Conservation (phyloP, 306 rosid species). For the Oemleria cerasiformis region DNA sequence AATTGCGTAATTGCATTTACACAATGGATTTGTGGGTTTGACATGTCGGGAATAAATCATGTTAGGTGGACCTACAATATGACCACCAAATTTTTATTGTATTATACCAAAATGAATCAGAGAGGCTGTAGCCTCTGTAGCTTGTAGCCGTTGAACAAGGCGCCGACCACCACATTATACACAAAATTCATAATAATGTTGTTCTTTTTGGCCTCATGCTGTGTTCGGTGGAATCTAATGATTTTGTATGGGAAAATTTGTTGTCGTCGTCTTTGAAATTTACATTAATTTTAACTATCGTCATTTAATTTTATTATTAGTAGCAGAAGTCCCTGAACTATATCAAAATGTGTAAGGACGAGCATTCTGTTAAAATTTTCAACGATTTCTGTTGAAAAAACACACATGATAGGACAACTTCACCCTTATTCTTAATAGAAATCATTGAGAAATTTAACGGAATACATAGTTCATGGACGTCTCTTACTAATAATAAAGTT, state of each 20-base stretch:
- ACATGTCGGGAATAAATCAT: constrained; percentile 39
- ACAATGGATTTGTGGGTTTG: constrained; percentile 4
- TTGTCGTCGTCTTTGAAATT: too few relatives aligned
- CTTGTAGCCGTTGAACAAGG: constrained; percentile 5
- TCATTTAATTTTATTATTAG: too few relatives aligned
- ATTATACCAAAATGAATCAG: constrained; percentile 3
- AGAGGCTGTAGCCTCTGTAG: not conserved
- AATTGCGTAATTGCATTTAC: not conserved
- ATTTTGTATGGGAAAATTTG: not conserved
- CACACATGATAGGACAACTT: too few relatives aligned
- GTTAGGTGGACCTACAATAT: constrained; percentile 24
- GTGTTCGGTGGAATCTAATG: constrained; percentile 24
- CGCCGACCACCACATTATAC: constrained; percentile 5
- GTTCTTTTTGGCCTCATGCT: constrained; percentile 6
- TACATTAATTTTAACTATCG: too few relatives aligned
- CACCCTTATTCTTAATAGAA: too few relatives aligned
- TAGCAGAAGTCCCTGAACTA: too few relatives aligned
- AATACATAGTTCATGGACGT: too few relatives aligned
- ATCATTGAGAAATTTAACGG: too few relatives aligned
- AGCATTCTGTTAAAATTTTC: too few relatives aligned
- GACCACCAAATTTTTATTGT: constrained; percentile 8
- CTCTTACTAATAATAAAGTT: too few relatives aligned
- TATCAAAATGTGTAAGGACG: too few relatives aligned
- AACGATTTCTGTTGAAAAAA: too few relatives aligned
- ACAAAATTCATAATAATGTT: not conserved